These are phyloP conservation scores for Rhipidocladum racemiflorum DNA, from an alignment of 176 grass and related monocot genomes.

Conservation along the genomic window DNA sequence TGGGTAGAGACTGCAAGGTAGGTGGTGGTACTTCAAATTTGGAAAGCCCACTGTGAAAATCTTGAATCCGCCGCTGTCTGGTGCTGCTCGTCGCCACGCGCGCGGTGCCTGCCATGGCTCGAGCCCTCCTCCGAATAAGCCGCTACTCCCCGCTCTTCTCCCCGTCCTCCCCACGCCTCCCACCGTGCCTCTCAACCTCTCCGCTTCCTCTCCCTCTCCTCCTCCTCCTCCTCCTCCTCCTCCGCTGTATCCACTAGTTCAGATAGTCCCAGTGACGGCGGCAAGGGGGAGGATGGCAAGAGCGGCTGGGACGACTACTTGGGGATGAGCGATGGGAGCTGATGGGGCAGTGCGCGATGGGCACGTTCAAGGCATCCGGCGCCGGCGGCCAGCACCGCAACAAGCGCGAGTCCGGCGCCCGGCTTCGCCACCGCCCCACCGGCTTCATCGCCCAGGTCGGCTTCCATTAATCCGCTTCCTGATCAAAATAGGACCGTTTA, in stretches of 20 bases:
- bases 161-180: neutral
- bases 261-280: neutral
- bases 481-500: neutral
- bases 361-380: conserved; percentile 83
- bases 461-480: neutral
- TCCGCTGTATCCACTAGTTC: conserved; percentile 38
- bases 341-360: conserved; percentile 82
- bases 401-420: conserved; percentile 90
- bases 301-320: conserved; percentile 37
- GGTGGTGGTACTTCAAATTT: too few species aligned
- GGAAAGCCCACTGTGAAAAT: too few species aligned
- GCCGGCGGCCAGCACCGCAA: conserved; percentile 97
- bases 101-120: conserved; percentile 37
- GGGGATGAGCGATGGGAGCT: conserved; percentile 63
- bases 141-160: conserved; percentile 33
- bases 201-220: conserved; percentile 23
- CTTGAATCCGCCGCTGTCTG: too few species aligned
- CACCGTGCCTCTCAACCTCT: neutral
- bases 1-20: too few species aligned
- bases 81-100: too few species aligned
- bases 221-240: conserved; percentile 9
- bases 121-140: conserved; percentile 45
- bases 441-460: conserved; percentile 78
- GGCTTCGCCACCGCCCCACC: conserved; percentile 76
- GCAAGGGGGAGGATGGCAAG: neutral